Base-by-base conservation (phyloP, 805 yeast species). In the Lipomyces mesembrius region DNA sequence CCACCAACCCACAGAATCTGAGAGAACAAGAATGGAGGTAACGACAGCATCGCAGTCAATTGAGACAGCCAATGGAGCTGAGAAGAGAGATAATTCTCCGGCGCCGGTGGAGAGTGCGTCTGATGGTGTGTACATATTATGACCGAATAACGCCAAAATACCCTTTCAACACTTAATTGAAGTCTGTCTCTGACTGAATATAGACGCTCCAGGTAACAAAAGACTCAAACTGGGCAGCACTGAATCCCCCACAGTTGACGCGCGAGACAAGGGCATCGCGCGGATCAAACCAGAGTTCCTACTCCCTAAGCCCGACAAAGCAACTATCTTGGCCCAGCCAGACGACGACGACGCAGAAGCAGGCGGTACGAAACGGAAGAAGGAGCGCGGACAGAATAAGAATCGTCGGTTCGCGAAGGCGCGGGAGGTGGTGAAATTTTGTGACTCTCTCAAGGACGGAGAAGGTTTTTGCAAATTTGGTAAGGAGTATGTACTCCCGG, bases 381-480 rank as follows among this genome's bases (percentile, higher is more conserved):
- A 84, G 74, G 80, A 81, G 60, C 81, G 91, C 67, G 97, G 97
- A 0, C 97, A 92, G 79, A 92, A 92, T 78, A 91, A 92, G 77
- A 86, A 85, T 66, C 83, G 98, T 74, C 93, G 90, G 70, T 82
- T 91, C 71, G 85, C 83, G 65, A 96, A 91, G 75, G 81, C 79
- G 2, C 86, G 83, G 61, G 96, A 89, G 66, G 83, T 79, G 7
- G 77, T 88, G 58, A 84, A 87, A 71, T 75, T 92, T 63, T 93
- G 97, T 79, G 82, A 73, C 87, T 1, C 80, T 87, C 35, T 80
- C 85, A 52, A 74, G 57, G 60, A 61, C 22, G 70, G 70, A 4
- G 68, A 52, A 17, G 78, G 88, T 25, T 60, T 49, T 12, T 70
- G 75, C 55, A 51, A 37, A 35, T 64, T 60, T 59, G 73, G 72